phyloP scores from a whole-genome alignment of 192 early-diverging fungal species.

The Rhizoclosmatium sp. region DNA sequence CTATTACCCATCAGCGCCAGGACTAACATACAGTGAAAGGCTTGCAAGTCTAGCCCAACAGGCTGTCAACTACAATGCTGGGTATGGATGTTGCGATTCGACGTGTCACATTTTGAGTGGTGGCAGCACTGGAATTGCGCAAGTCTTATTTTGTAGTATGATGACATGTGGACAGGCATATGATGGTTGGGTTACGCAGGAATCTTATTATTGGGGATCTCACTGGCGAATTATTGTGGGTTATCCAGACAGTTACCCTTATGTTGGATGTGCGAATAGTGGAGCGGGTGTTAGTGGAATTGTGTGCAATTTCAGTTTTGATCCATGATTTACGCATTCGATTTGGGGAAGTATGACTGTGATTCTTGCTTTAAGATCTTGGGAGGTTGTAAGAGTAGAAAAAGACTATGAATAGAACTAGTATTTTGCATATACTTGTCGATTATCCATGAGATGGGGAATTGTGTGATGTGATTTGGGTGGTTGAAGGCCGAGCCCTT shows the following conservation, averaged over 20 bases:
- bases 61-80: slow-evolving; percentile 8
- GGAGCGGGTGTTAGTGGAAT: neutral
- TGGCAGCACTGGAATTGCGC: slow-evolving; percentile 25
- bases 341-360: too few relatives aligned
- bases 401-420: too few relatives aligned
- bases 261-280: slow-evolving; percentile 16
- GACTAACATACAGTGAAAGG: slow-evolving; percentile 4
- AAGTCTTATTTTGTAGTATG: slow-evolving; percentile 13
- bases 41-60: slow-evolving; percentile 13
- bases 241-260: slow-evolving; percentile 17
- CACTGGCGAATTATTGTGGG: slow-evolving; percentile 33
- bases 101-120: slow-evolving; percentile 21
- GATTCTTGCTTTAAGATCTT: too few relatives aligned
- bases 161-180: slow-evolving; percentile 7
- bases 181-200: slow-evolving; percentile 21
- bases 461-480: too few relatives aligned
- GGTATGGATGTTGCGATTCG: slow-evolving; percentile 11
- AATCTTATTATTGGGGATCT: neutral
- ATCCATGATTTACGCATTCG: neutral
- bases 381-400: too few relatives aligned
- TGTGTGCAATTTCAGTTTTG: slow-evolving; percentile 20
- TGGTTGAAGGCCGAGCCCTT: too few relatives aligned
- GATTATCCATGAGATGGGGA: too few relatives aligned
- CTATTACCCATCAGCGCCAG: neutral
- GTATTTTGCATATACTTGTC: too few relatives aligned